Percentiles rank a stretch among this genome's conserved stretches.
Evolutionary conservation across 2,329 filamentous ascomycete genomes (phyloP).

Genomic region (Phyllosticta paracitricarpa): DNA sequence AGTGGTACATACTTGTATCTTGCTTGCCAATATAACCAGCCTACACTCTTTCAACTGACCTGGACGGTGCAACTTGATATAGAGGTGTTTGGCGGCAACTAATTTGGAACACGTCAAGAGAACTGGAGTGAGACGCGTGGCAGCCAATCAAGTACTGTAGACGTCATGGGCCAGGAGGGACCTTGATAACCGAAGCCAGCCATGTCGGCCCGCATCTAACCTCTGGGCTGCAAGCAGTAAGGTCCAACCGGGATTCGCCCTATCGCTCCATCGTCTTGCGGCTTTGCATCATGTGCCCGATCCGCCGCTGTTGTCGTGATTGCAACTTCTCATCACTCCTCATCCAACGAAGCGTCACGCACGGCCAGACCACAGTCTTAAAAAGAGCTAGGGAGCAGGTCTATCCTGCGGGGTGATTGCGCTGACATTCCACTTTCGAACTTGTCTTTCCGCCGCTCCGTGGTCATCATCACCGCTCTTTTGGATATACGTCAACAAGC

Average conservation of each 20-base stretch:
- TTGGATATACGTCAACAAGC: background rate
- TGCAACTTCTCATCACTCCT: background rate
- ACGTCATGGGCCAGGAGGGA: background rate
- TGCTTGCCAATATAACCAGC: background rate
- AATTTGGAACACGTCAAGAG: background rate
- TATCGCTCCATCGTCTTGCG: background rate
- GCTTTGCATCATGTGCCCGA: background rate
- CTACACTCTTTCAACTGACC: background rate
- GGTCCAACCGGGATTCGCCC: background rate
- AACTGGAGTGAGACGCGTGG: too few relatives aligned
- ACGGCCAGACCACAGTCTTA: background rate
- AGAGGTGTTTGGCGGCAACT: background rate
- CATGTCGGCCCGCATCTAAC: background rate
- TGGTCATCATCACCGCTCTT: background rate
- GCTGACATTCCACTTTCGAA: background rate
- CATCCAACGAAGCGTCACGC: background rate
- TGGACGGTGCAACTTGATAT: background rate
- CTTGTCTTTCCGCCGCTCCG: background rate
- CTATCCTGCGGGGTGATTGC: background rate
- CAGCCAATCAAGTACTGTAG: background rate
- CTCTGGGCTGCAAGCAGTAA: background rate
- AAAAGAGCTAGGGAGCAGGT: background rate
- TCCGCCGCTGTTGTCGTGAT: background rate
- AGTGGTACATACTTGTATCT: background rate
- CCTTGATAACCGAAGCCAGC: background rate